Base-by-base conservation (phyloP, 176 grass and related monocot genomes). In the Zizania latifolia region DNA sequence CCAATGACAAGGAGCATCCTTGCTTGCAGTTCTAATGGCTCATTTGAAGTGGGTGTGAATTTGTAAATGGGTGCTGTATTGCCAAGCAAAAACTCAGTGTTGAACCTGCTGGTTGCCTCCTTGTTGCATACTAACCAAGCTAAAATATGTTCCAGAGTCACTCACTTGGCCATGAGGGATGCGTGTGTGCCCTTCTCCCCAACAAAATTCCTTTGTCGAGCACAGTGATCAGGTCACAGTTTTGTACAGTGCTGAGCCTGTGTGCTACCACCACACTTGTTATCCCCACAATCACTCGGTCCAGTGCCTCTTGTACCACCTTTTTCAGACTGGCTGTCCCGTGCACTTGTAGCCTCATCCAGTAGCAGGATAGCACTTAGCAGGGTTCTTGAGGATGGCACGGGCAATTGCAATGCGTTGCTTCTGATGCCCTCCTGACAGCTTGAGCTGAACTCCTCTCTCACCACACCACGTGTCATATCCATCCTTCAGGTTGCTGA, bases 81-180 rank as follows among this genome's bases (percentile, higher is more conserved):
- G 30, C n/a, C 21, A 54, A 37, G 75, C 4, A 53, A 41, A 19
- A 23, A 6, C 26, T 80, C 65, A 80, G 12, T 60, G 65, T n/a
- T n/a, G n/a, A n/a, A n/a, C n/a, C n/a, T n/a, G n/a, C 28, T 26
- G 65, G 2, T 59, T 70, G 19, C 65, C 65, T 58, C 90, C 82
- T 81, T 86, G 82, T 63, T 93, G 90, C 69, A 93, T 74, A 36
- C 51, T 84, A 3, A 89, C 86, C 71, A 93, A 78, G 7, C 86
- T 86, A 21, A 68, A 89, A 57, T 93, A 93, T 39, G 79, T 71
- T 19, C 90, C 90, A 1, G 55, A 77, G 1, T 19, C 17, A 26
- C 90, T 86, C n/a, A n/a, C 60, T 93, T 93, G 22, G 86, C 79
- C 70, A 93, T 83, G 62, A 93, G 90, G 0, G 86, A 89, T 30